A percentile compares a stretch with the other conserved stretches of the same genome.
Conservation (phyloP, 78 protist species). For the Dictyostelium capitatum region DNA sequence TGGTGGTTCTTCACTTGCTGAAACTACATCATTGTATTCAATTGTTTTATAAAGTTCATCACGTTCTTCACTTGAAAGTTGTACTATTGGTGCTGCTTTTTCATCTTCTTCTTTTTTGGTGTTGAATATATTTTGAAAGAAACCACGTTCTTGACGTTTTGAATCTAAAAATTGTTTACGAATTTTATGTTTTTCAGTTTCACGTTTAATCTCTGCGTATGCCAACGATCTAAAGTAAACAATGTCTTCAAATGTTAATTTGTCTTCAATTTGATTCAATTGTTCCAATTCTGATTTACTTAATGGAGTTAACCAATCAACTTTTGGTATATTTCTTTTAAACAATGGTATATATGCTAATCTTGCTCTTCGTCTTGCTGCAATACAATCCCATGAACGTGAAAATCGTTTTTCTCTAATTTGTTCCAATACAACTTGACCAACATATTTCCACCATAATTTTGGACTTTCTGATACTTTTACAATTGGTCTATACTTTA, state of each 20-base stretch:
- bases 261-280: slow-evolving; percentile 40
- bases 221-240: slow-evolving; percentile 70
- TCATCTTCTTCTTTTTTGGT: slow-evolving; percentile 62
- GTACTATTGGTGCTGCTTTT: slow-evolving; percentile 50
- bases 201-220: slow-evolving; percentile 72
- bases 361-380: slow-evolving; percentile 47
- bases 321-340: slow-evolving; percentile 49
- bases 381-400: slow-evolving; percentile 39
- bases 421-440: slow-evolving; percentile 45
- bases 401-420: slow-evolving; percentile 31
- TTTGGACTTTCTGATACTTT: slow-evolving; percentile 34
- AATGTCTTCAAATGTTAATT: slow-evolving; percentile 74
- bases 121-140: slow-evolving; percentile 56
- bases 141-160: slow-evolving; percentile 51
- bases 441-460: slow-evolving; percentile 75
- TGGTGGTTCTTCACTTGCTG: slow-evolving; percentile 65
- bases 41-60: slow-evolving; percentile 69
- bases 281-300: slow-evolving; percentile 25
- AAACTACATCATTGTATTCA: slow-evolving; percentile 56
- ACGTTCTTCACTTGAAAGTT: slow-evolving; percentile 53
- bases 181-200: slow-evolving; percentile 44
- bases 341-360: slow-evolving; percentile 51
- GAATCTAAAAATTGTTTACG: slow-evolving; percentile 52
- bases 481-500: slow-evolving; percentile 62
- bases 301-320: slow-evolving; percentile 50